Conservation (phyloP, 352 stramenopile genomes). For the Phytophthora aleatoria region DNA sequence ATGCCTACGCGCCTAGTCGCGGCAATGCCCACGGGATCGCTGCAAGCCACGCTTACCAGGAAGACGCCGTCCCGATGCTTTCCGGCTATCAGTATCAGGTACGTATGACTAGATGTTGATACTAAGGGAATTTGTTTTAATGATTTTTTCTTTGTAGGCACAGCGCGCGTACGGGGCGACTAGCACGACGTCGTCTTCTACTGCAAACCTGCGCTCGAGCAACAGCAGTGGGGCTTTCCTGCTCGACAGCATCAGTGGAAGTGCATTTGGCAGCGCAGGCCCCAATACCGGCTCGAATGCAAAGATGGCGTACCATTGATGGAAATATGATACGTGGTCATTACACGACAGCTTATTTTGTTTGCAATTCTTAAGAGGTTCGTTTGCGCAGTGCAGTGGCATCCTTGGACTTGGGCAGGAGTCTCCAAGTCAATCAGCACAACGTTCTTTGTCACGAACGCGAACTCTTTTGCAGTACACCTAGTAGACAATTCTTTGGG, state of each 20-base stretch:
- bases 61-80: conserved; percentile 58
- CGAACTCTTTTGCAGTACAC: too few species aligned
- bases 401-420: too few species aligned
- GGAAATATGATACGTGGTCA: too few species aligned
- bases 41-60: conserved; percentile 40
- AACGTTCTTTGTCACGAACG: too few species aligned
- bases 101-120: neutral
- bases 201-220: conserved; percentile 46
- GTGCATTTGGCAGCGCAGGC: conserved; percentile 40
- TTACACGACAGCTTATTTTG: too few species aligned
- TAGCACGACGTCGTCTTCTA: conserved; percentile 27
- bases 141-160: conserved; percentile 25
- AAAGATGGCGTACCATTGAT: conserved; percentile 29
- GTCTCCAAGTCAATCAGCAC: too few species aligned
- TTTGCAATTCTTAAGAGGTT: too few species aligned
- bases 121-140: neutral
- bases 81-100: conserved; percentile 76
- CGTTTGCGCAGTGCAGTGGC: too few species aligned
- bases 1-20: conserved; percentile 40
- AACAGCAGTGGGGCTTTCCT: conserved; percentile 54
- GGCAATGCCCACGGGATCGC: conserved; percentile 38
- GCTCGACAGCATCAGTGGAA: conserved; percentile 48
- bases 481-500: too few species aligned
- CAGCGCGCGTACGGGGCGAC: conserved; percentile 48
- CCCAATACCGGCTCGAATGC: conserved; percentile 30